Percentiles rank a stretch among this genome's conserved stretches.
Conservation (phyloP, 2,329 filamentous ascomycete genomes). For the Cercospora beticola region DNA sequence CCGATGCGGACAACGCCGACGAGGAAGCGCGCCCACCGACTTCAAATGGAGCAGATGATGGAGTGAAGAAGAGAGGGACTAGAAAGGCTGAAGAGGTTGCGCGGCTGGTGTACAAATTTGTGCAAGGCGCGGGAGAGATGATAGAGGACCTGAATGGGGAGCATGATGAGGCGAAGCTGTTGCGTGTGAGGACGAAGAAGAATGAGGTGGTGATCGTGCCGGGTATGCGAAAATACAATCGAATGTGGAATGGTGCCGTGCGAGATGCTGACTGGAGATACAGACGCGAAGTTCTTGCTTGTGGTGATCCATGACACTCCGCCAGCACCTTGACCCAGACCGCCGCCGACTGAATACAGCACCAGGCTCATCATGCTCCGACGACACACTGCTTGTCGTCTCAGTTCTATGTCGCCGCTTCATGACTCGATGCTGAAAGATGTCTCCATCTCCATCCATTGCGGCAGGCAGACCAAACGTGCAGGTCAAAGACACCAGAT, state of each 20-base stretch:
- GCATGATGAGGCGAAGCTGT: conserved; percentile 74
- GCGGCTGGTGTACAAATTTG: conserved; percentile 72
- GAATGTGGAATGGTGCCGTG: not conserved
- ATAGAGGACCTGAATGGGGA: conserved; percentile 73
- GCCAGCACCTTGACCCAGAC: conserved; percentile 52
- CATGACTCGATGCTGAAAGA: too few relatives aligned
- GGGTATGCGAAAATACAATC: conserved; percentile 39
- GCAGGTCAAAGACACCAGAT: not conserved
- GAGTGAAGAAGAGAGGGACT: conserved; percentile 44
- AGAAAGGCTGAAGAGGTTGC: conserved; percentile 67
- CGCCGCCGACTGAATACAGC: not conserved
- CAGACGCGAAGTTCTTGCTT: conserved; percentile 72
- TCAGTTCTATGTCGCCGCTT: not conserved
- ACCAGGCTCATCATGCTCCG: not conserved
- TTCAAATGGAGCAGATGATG: conserved; percentile 24
- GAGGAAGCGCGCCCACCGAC: conserved; percentile 39
- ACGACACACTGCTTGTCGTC: not conserved
- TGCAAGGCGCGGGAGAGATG: conserved; percentile 66
- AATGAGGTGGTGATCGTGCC: conserved; percentile 82
- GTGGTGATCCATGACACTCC: conserved; percentile 82
- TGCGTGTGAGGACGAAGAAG: conserved; percentile 77
- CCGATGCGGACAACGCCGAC: conserved; percentile 55
- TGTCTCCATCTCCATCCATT: too few relatives aligned
- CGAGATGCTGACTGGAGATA: not conserved
- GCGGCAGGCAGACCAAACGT: too few relatives aligned